These are phyloP conservation scores for Rhododendron ferrugineum DNA, from an alignment of 148 eudicot species.

Conservation along the genomic window DNA sequence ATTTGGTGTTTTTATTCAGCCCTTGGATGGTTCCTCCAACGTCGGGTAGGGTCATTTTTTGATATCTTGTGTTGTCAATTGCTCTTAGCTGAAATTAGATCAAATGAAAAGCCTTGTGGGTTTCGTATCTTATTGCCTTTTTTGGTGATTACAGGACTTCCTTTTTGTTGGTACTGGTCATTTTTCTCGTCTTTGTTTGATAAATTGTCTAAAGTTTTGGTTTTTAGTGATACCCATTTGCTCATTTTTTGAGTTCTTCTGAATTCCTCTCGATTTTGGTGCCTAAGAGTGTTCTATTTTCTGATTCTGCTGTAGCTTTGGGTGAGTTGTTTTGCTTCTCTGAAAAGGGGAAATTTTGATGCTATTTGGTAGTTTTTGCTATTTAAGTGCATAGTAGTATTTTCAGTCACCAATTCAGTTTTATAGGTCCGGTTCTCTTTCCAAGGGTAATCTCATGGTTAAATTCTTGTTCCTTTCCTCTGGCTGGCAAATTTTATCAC, in stretches of 20 bases:
- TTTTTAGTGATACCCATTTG: neutral
- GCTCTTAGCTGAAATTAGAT: neutral
- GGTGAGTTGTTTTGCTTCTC: neutral
- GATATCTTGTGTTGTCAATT: neutral
- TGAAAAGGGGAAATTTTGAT: neutral
- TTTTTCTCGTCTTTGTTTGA: neutral
- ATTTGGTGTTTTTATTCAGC: constrained; percentile 16
- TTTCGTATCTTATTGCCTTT: neutral
- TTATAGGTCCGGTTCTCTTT: neutral
- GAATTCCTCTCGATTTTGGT: neutral
- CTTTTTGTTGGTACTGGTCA: neutral
- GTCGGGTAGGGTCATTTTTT: constrained; percentile 33
- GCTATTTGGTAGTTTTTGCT: neutral
- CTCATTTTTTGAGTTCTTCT: neutral
- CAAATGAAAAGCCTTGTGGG: constrained; percentile 10
- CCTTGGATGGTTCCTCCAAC: constrained; percentile 41
- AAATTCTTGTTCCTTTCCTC: neutral
- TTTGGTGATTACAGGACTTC: neutral
- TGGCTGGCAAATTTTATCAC: neutral
- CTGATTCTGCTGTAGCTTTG: neutral
- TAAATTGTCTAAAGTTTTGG: neutral
- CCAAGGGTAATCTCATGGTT: neutral
- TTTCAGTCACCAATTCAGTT: neutral
- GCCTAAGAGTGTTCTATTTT: neutral
- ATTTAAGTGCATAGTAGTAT: neutral